Conservation (phyloP, 805 yeast genomes). For the Yarrowia deformans region DNA sequence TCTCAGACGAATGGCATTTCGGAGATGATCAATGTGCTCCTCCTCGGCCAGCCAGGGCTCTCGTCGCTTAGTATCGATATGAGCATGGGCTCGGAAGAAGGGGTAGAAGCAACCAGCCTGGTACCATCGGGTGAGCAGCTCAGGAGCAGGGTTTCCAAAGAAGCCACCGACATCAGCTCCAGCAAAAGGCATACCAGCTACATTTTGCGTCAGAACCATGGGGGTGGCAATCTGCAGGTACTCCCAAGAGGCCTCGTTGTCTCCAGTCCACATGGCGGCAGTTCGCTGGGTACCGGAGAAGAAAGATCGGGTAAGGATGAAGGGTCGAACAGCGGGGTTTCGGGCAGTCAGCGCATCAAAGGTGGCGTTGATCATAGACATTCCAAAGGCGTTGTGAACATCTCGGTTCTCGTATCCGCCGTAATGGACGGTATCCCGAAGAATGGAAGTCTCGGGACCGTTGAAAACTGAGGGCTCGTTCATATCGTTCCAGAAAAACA, state of each 20-base stretch:
- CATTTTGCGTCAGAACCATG: constrained; percentile 81
- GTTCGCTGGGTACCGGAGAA: constrained; percentile 91
- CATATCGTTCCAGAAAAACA: constrained; percentile 97
- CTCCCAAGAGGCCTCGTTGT: constrained; percentile 92
- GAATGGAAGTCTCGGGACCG: constrained; percentile 93
- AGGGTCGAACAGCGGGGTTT: constrained; percentile 67
- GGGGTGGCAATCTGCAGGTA: constrained; percentile 81
- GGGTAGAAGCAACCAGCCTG: constrained; percentile 97
- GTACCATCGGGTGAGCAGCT: constrained; percentile 89
- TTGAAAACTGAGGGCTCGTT: constrained; percentile 94
- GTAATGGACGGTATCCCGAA: constrained; percentile 77
- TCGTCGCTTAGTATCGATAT: constrained; percentile 87
- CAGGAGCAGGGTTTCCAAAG: constrained; percentile 85
- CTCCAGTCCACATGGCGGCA: constrained; percentile 98
- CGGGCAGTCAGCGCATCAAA: constrained; percentile 67
- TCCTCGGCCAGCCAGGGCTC: constrained; percentile 91
- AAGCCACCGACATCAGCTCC: constrained; percentile 99
- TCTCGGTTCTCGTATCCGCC: constrained; percentile 92
- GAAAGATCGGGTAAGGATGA: constrained; percentile 83
- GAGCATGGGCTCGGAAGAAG: constrained; percentile 96
- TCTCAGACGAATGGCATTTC: constrained; percentile 74
- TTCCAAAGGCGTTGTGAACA: constrained; percentile 84
- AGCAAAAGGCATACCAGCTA: constrained; percentile 87
- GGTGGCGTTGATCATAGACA: constrained; percentile 82
- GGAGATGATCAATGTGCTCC: constrained; percentile 69